phyloP scores from a whole-genome alignment of 1,284 basidiomycete genomes.

The Phylloboletellus chloephorus region DNA sequence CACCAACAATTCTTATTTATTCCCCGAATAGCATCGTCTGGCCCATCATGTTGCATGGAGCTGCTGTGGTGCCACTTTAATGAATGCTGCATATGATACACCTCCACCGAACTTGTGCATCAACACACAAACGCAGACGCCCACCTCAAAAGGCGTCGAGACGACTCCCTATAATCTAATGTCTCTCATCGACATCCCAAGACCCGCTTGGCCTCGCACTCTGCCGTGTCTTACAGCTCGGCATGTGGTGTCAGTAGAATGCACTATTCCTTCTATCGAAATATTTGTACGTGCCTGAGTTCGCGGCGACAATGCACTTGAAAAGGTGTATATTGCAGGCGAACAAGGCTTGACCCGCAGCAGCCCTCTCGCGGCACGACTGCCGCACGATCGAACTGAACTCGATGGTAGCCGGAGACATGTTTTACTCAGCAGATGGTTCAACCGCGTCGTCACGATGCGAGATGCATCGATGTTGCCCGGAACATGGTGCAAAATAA shows the following conservation, averaged over 20 bases:
- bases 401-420: conserved; percentile 16
- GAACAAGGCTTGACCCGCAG: conserved; percentile 26
- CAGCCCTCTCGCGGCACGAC: neutral
- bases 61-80: conserved; percentile 44
- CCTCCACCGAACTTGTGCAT: conserved; percentile 39
- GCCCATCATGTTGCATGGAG: conserved; percentile 56
- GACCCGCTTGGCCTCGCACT: conserved; percentile 36
- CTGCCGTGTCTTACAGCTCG: conserved; percentile 26
- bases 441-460: conserved; percentile 29
- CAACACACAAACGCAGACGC: conserved; percentile 54
- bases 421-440: conserved; percentile 29
- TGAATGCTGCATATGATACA: conserved; percentile 46
- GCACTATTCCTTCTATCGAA: too few species aligned
- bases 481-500: conserved; percentile 8
- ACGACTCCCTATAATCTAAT: conserved; percentile 66
- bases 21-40: conserved; percentile 61
- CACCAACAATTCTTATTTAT: conserved; percentile 44
- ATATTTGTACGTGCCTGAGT: too few species aligned
- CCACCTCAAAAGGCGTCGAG: conserved; percentile 52
- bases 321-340: conserved; percentile 23
- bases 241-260: too few species aligned
- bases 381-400: conserved; percentile 12
- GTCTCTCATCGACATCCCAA: conserved; percentile 43
- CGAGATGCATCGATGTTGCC: conserved; percentile 12
- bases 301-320: too few species aligned